Evolutionary conservation across 164 flowering plant genomes (phyloP), one percentile per base, ranked within the genome.

Genomic region (Dillenia turbinata): DNA sequence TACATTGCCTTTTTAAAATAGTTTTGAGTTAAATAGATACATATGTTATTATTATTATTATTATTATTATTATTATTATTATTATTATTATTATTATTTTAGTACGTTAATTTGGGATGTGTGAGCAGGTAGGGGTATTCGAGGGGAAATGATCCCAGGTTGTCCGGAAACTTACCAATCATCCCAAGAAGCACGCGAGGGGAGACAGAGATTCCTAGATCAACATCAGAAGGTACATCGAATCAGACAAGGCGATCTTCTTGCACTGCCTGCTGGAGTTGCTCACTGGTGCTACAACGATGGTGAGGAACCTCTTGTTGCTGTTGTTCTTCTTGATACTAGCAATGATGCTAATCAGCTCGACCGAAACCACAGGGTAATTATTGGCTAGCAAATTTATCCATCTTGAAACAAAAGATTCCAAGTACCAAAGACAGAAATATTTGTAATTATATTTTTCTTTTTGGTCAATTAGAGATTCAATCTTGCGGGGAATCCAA

Each of bases 201-300:
- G 46, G 47, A 49, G 57, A 43, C 60, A 40, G 16, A 45, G 52
- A 19, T 50, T 19, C 58, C 69, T 40, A 19, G 83, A 82, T 66
- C 71, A 61, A 24, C 81, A 80, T 65, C 85, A 81, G 74, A 81
- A 81, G 71, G 49, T 79, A 15, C 61, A 69, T 14, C 73, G 51
- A 9, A 62, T 78, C 74, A 60, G 78, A 1, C 58, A 56, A 17
- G 87, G 90, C 0, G 88, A 85, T 61, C 54, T 81, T 45, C 12
- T 83, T 8, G 85, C 83, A 0, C 10, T 81, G 54, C 84, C 83
- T 0, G 79, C 81, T 9, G 90, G 90, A 44, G 62, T 71, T 1
- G 74, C 82, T 5, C 76, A 69, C 16, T 83, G 85, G 86, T 24
- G 52, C 56, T 81, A 80, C 78, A 83, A 82, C 50, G 69, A 75